A percentile compares a stretch with the other conserved stretches of the same genome.
These are phyloP conservation scores for Hypoxylon sp. DNA, from an alignment of 2,329 filamentous ascomycete genomes.

Conservation along the genomic window DNA sequence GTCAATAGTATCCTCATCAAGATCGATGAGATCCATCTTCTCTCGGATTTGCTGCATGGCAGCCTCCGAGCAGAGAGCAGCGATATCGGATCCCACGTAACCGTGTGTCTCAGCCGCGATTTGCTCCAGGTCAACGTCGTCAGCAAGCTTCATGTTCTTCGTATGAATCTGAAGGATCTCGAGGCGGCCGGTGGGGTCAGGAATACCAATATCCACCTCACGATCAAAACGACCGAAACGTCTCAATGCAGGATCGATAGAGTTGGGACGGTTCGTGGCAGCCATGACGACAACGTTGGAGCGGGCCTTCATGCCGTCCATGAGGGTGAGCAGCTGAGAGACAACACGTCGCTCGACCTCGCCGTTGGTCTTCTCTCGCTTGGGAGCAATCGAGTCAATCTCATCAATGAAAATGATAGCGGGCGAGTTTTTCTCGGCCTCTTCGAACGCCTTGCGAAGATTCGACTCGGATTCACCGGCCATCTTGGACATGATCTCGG, in stretches of 20 bases:
- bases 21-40: conserved; percentile 99
- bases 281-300: conserved; percentile 99
- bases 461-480: conserved; percentile 99
- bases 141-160: conserved; percentile 99
- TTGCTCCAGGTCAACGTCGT: conserved; percentile 96
- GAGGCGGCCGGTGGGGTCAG: conserved; percentile 96
- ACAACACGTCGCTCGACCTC: conserved; percentile 99
- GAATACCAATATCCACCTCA: conserved; percentile 98
- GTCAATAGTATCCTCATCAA: conserved; percentile 99
- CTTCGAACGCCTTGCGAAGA: conserved; percentile 98
- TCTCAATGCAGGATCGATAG: conserved; percentile 96
- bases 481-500: conserved; percentile 99
- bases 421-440: conserved; percentile 99
- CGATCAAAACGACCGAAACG: conserved; percentile 99
- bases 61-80: conserved; percentile 97
- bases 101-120: conserved; percentile 98
- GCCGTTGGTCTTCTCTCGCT: conserved; percentile 99
- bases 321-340: conserved; percentile 92
- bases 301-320: conserved; percentile 99
- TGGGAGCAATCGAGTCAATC: conserved; percentile 98
- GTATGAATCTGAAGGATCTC: conserved; percentile 99
- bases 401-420: conserved; percentile 99
- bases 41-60: conserved; percentile 99
- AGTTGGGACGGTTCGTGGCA: conserved; percentile 98
- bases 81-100: conserved; percentile 98